Conservation (phyloP, 805 yeast species). For the Candida berthetii region DNA sequence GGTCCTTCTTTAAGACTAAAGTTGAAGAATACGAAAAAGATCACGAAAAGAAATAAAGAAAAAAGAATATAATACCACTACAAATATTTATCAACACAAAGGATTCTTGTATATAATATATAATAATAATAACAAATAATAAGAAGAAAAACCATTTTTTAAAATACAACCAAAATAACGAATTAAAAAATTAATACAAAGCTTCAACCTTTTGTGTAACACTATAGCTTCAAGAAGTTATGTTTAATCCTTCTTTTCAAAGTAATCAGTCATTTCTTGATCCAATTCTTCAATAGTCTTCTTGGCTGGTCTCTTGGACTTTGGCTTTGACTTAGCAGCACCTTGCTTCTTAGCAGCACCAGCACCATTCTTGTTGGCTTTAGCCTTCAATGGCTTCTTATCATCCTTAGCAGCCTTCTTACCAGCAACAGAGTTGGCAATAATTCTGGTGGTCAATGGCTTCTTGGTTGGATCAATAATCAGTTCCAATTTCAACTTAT, state of each 20-base stretch:
- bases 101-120: too few species aligned
- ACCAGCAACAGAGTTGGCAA: constrained; percentile 34
- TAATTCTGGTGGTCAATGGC: constrained; percentile 71
- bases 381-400: constrained; percentile 16
- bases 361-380: constrained; percentile 3
- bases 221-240: too few species aligned
- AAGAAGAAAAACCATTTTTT: too few species aligned
- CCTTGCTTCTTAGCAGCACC: constrained; percentile 2
- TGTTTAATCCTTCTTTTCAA: constrained; percentile 40
- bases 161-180: too few species aligned
- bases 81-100: too few species aligned
- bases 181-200: too few species aligned
- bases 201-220: too few species aligned
- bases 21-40: neutral
- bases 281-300: constrained; percentile 92
- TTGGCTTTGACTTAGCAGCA: constrained; percentile 14
- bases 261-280: constrained; percentile 97
- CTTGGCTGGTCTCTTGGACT: constrained; percentile 38
- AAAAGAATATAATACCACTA: too few species aligned
- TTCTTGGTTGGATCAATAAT: constrained; percentile 78
- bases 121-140: too few species aligned
- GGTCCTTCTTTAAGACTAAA: constrained; percentile 9
- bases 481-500: constrained; percentile 72
- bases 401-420: constrained; percentile 7
- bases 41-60: neutral